Evolutionary conservation across 2,329 filamentous ascomycete genomes (phyloP).

Genomic region (Fusarium vanettenii): DNA sequence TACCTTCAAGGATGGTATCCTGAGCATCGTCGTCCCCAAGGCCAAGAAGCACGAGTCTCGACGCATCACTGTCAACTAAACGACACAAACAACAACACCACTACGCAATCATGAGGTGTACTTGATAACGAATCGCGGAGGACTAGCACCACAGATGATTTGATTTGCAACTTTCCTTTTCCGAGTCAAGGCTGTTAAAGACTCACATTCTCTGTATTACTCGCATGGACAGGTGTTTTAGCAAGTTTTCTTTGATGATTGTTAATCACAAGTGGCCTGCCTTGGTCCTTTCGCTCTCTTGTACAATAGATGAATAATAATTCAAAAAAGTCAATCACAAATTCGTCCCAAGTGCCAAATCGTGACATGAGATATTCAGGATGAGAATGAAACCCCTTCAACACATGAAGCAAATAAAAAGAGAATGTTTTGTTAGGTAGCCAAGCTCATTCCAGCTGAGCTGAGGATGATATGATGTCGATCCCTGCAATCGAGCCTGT

Average conservation of each 20-base stretch:
- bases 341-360: not conserved
- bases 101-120: not conserved
- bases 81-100: not conserved
- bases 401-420: not conserved
- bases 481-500: not conserved
- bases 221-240: constrained; percentile 36
- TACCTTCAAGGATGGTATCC: constrained; percentile 72
- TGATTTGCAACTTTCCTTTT: not conserved
- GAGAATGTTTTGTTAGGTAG: not conserved
- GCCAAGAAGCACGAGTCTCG: constrained; percentile 67
- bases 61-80: constrained; percentile 66
- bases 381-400: not conserved
- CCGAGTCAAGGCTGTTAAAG: not conserved
- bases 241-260: constrained; percentile 16
- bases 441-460: not conserved
- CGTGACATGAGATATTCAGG: not conserved
- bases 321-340: constrained; percentile 5
- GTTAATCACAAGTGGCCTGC: constrained; percentile 12
- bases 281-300: constrained; percentile 30
- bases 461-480: constrained; percentile 11
- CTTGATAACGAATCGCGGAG: not conserved
- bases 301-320: constrained; percentile 34
- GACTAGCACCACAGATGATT: not conserved
- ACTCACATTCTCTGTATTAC: constrained; percentile 8
- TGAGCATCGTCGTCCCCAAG: constrained; percentile 75